Evolutionary conservation across 2,329 filamentous ascomycete genomes (phyloP), one percentile per base, ranked within the genome.

Genomic region (Botryotinia globosa): DNA sequence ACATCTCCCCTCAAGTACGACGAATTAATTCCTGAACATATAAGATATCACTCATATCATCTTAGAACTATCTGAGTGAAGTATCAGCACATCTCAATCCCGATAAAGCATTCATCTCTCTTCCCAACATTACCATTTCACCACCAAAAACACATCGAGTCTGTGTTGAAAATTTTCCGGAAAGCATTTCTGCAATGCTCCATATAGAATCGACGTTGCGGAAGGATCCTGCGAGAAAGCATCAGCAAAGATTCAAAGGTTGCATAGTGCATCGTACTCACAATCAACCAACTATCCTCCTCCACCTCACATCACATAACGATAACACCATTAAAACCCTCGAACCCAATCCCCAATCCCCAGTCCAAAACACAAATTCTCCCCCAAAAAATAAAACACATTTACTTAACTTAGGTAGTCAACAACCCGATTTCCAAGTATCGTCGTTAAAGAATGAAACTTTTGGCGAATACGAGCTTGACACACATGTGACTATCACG

Each of bases 151-250:
- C n/a, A 29, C 1, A 54, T n/a, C 14, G n/a, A 8, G 2, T 54
- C 51, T 29, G 6, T 14, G 18, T 29, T 54, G 6, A 16, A 14
- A 2, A 54, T 18, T 54, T 18, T 4, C 51, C 12, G 5, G 8
- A 9, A 29, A n/a, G 1, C 0, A 14, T 14, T 0, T n/a, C 12
- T 7, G 5, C 25, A 8, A 51, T 1, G 0, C 4, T n/a, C 10
- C 25, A 51, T n/a, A 6, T 6, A 51, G 25, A 51, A 51, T 6
- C 1, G 4, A 25, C 48, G 6, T 2, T 51, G 12, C 48, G 16
- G 5, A 14, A n/a, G 25, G 0, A 14, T 14, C 12, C 22, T 0
- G 5, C 10, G 14, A 51, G 45, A 51, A 51, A 51, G 45, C 45
- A 4, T 48, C 25, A 4, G 45, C 45, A 25, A 48, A 9, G 9